phyloP scores from a whole-genome alignment of 495 filamentous ascomycete genomes.

The Xylaria venustula region DNA sequence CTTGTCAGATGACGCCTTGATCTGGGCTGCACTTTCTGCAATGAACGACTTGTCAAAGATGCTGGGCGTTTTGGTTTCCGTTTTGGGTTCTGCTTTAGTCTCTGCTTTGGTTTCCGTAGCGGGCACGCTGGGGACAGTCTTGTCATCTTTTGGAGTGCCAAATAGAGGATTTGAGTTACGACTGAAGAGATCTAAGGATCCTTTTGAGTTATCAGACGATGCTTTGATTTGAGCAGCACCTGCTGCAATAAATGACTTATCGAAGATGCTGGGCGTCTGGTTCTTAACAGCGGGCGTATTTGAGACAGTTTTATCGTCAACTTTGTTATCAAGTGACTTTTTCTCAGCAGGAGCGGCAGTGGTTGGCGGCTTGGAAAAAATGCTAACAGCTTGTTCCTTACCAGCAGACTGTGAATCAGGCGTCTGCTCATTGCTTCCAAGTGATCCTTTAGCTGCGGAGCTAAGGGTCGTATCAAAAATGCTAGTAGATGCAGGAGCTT shows the following conservation, averaged over 20 bases:
- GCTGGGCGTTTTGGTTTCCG: conserved; percentile 15
- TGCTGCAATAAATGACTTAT: conserved; percentile 11
- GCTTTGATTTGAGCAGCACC: not conserved
- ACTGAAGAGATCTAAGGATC: conserved; percentile 20
- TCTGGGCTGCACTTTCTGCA: conserved; percentile 10
- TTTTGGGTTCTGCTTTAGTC: no score
- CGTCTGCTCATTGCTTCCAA: conserved; percentile 22
- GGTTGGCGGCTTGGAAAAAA: conserved; percentile 1
- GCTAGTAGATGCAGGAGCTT: no score
- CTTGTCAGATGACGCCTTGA: conserved; percentile 9
- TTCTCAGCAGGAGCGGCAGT: not conserved
- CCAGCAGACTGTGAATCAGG: conserved; percentile 24
- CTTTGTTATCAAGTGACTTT: not conserved
- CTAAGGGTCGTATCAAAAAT: no score
- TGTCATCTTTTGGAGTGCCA: conserved; percentile 2
- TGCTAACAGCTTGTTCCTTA: conserved; percentile 20
- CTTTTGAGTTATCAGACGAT: conserved; percentile 5
- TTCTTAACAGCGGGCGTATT: not conserved
- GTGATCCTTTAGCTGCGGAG: conserved; percentile 9
- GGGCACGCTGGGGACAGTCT: conserved; percentile 19
- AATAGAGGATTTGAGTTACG: conserved; percentile 10
- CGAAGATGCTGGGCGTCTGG: conserved; percentile 12
- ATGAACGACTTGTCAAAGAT: conserved; percentile 20
- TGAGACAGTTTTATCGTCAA: not conserved
- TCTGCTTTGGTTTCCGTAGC: conserved; percentile 12